Percentiles rank a stretch among this genome's conserved stretches.
These are phyloP conservation scores for Backusella liffmaniae DNA, from an alignment of 192 early-diverging fungal genomes.

Conservation along the genomic window DNA sequence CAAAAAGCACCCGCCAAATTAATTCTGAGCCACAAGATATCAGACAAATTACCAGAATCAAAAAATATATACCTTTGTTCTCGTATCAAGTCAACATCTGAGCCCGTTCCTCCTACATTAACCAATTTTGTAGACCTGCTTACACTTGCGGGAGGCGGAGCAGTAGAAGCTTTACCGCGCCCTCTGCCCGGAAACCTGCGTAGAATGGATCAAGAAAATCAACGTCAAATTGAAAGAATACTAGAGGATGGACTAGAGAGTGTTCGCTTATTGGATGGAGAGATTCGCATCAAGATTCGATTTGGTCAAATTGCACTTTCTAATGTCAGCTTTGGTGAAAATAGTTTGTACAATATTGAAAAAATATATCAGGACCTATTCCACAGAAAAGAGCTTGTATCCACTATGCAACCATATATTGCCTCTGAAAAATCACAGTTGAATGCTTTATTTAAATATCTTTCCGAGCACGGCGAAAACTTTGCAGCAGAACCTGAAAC, in stretches of 20 bases:
- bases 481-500: conserved; percentile 27
- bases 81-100: not conserved
- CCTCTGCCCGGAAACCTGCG: not conserved
- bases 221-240: conserved; percentile 14
- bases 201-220: conserved; percentile 16
- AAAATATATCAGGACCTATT: conserved; percentile 25
- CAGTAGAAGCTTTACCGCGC: not conserved
- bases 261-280: conserved; percentile 35
- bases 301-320: conserved; percentile 44
- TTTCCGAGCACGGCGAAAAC: conserved; percentile 17
- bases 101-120: not conserved
- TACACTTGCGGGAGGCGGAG: not conserved
- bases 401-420: conserved; percentile 38
- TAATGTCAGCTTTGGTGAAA: conserved; percentile 8
- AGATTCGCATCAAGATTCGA: conserved; percentile 32
- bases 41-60: not conserved
- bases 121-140: not conserved
- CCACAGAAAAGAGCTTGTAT: conserved; percentile 24
- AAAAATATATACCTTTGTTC: not conserved
- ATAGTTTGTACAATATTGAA: conserved; percentile 12
- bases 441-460: conserved; percentile 23
- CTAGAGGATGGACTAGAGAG: conserved; percentile 30
- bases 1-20: not conserved
- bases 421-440: conserved; percentile 12
- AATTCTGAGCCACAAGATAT: not conserved